These are phyloP conservation scores for Diaporthe citri DNA, from an alignment of 2,329 filamentous ascomycete species.

Conservation along the genomic window DNA sequence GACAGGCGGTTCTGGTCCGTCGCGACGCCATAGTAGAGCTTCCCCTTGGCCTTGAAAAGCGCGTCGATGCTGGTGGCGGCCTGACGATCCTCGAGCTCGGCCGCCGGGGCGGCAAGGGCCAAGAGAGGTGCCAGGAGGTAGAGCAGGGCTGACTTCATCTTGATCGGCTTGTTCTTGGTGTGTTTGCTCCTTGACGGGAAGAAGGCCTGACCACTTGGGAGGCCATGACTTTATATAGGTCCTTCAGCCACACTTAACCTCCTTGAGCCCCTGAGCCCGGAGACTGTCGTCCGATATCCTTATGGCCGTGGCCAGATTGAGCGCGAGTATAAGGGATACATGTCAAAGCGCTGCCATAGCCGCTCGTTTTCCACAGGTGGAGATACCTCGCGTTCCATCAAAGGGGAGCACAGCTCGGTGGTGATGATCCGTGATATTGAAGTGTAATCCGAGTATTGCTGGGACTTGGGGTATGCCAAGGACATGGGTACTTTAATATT, in stretches of 20 bases:
- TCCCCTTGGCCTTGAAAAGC: constrained; percentile 72
- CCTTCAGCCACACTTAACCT: neutral
- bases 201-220: neutral
- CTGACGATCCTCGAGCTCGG: constrained; percentile 54
- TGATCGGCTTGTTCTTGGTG: constrained; percentile 12
- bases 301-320: neutral
- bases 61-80: constrained; percentile 63
- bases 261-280: constrained; percentile 12
- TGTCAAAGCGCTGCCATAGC: neutral
- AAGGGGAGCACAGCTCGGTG: constrained; percentile 3
- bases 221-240: neutral
- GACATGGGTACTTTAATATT: constrained; percentile 21
- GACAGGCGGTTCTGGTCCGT: constrained; percentile 67
- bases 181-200: neutral
- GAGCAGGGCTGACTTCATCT: constrained; percentile 50
- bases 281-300: constrained; percentile 19
- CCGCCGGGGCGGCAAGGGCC: constrained; percentile 49
- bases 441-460: constrained; percentile 16
- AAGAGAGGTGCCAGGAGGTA: constrained; percentile 49
- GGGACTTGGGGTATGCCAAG: constrained; percentile 15
- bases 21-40: constrained; percentile 73
- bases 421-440: constrained; percentile 27
- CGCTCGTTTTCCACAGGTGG: constrained; percentile 12
- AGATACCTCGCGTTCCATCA: neutral
- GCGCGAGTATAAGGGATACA: neutral